Base-by-base conservation (phyloP, 2,329 filamentous ascomycete genomes). In the Hymenoscyphus albidus region DNA sequence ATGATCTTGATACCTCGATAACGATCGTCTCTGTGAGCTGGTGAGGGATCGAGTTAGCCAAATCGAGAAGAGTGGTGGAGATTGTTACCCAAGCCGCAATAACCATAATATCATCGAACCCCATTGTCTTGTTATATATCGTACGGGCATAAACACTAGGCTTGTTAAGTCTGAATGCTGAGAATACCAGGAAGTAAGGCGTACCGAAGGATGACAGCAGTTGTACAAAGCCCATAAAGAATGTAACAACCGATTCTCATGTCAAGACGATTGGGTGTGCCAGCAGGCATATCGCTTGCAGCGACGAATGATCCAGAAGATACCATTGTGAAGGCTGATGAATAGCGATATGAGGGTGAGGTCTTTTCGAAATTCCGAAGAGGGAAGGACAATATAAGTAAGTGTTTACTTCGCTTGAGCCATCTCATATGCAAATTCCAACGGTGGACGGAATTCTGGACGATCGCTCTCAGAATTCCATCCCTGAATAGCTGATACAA, bases 161-260 rank as follows among this genome's bases (percentile, higher is more conserved):
- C 31, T 56, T 5, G 22, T 56, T 32, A 27, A 22, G 22, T 13
- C 10, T n/a, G 22, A 56, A 27, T 5, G 18, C 18, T 27, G 31
- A 32, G 27, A 16, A 56, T 10, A 32, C 0, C 7, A 32, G 22
- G 14, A 31, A 32, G 51, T 16, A 12, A 16, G 31, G 31, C 51
- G 14, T 56, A 56, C 51, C 51, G 51, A 32, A 56, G 22, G 18
- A 16, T 13, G 13, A 56, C 18, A 13, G 51, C 51, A 31, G 18
- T 56, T 56, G 51, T 31, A 10, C 51, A 31, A 32, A 56, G 4
- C 3, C 51, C 51, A 14, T 31, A 56, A 32, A 56, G 51, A 56
- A 56, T 56, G 22, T 56, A 56, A 18, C 51, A 56, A n/a, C 51
- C 51, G 14, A 56, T n/a, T 56, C 51, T 7, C 51, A 56, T 56